Conservation (phyloP, 441 rosid species). For the Arabidopsis hybrid region DNA sequence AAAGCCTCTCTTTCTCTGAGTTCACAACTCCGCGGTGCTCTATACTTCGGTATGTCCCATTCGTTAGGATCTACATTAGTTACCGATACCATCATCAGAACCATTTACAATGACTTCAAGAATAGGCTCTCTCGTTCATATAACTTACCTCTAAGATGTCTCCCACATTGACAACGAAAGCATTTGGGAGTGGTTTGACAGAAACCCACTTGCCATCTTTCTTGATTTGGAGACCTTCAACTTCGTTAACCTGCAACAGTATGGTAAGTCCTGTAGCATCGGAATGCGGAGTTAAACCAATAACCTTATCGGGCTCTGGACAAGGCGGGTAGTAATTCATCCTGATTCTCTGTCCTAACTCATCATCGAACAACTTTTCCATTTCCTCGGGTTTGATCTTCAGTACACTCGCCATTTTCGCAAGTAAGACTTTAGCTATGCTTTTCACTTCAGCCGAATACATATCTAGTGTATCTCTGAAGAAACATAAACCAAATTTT, state of each 20-base stretch:
- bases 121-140: not conserved
- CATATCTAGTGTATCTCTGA: conserved; percentile 32
- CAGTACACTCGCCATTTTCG: conserved; percentile 25
- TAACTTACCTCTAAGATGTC: conserved; percentile 52
- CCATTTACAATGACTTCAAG: conserved; percentile 15
- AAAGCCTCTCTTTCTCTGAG: conserved; percentile 41
- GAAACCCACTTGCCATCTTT: conserved; percentile 44
- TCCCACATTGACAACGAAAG: conserved; percentile 50
- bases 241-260: conserved; percentile 43
- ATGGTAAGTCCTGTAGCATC: conserved; percentile 46
- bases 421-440: conserved; percentile 25
- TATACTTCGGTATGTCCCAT: conserved; percentile 37
- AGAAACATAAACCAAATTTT: not conserved
- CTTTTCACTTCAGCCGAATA: conserved; percentile 33
- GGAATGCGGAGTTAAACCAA: conserved; percentile 42
- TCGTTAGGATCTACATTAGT: conserved; percentile 31
- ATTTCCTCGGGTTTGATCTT: conserved; percentile 35
- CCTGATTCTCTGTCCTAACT: conserved; percentile 38
- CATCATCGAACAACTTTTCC: conserved; percentile 35
- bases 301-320: conserved; percentile 47
- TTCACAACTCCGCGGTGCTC: conserved; percentile 43
- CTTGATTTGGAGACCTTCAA: conserved; percentile 50
- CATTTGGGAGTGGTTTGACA: conserved; percentile 41
- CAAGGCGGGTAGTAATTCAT: conserved; percentile 58
- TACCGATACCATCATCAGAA: conserved; percentile 15